phyloP scores from a whole-genome alignment of 2,329 filamentous ascomycete genomes.

The Fusarium scirpi region DNA sequence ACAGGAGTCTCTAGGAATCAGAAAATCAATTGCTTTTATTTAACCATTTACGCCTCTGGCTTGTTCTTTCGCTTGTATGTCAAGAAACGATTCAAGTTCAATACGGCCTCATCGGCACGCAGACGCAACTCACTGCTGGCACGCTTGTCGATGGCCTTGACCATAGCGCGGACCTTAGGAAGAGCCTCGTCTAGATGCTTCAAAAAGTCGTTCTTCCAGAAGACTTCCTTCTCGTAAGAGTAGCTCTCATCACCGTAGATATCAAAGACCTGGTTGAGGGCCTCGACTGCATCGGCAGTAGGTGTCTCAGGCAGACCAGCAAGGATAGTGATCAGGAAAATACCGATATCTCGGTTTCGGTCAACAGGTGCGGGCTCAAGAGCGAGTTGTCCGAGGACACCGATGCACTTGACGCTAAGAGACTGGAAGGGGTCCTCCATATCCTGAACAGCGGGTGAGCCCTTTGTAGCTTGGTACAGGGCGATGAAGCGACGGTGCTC shows the following conservation, averaged over 20 bases:
- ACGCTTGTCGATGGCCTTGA: conserved; percentile 72
- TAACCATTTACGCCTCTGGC: conserved; percentile 50
- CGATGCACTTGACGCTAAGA: conserved; percentile 74
- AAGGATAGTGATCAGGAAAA: conserved; percentile 70
- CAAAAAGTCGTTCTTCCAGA: conserved; percentile 72
- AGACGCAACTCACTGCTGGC: conserved; percentile 66
- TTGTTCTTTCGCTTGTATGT: conserved; percentile 72
- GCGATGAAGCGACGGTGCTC: conserved; percentile 74
- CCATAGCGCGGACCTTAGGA: conserved; percentile 66
- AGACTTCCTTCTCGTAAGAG: conserved; percentile 70
- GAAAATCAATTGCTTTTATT: conserved; percentile 25
- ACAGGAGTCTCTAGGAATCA: background rate
- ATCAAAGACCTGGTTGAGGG: conserved; percentile 75
- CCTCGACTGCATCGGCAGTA: conserved; percentile 70
- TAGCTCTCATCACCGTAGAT: conserved; percentile 72
- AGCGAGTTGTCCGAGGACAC: conserved; percentile 73
- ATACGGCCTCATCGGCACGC: conserved; percentile 69
- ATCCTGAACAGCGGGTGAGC: conserved; percentile 43
- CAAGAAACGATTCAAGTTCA: conserved; percentile 73
- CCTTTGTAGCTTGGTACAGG: conserved; percentile 70
- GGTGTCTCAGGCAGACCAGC: conserved; percentile 64
- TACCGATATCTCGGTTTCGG: conserved; percentile 72
- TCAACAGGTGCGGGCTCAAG: conserved; percentile 64
- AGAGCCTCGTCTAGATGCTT: conserved; percentile 67
- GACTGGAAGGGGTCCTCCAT: conserved; percentile 69